These are phyloP conservation scores for Quercus gilva DNA, from an alignment of 306 rosid species.

Conservation along the genomic window DNA sequence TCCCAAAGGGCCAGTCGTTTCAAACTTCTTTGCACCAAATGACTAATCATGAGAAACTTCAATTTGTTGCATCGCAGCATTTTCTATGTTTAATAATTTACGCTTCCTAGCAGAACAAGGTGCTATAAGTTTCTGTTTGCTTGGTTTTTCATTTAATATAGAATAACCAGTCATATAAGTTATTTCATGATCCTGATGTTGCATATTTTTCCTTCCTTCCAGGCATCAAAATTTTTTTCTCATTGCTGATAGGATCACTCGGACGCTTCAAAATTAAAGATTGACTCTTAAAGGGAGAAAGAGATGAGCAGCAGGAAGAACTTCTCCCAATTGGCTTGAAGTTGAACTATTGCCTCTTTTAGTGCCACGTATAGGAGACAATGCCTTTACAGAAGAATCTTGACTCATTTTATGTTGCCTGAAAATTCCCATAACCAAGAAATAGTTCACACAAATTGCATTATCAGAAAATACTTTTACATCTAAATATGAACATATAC, in stretches of 20 bases:
- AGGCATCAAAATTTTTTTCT: slow-evolving; percentile 28
- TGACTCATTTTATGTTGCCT: slow-evolving; percentile 40
- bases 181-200: slow-evolving; percentile 33
- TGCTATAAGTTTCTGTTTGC: slow-evolving; percentile 21
- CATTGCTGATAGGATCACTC: slow-evolving; percentile 25
- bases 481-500: neutral
- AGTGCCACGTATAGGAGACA: slow-evolving; percentile 30
- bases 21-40: slow-evolving; percentile 30
- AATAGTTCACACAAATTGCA: slow-evolving; percentile 20
- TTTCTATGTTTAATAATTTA: slow-evolving; percentile 46
- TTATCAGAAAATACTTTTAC: slow-evolving; percentile 4
- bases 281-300: slow-evolving; percentile 44
- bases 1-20: slow-evolving; percentile 18
- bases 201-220: slow-evolving; percentile 36
- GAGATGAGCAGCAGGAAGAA: slow-evolving; percentile 76
- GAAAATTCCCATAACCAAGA: slow-evolving; percentile 36
- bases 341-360: slow-evolving; percentile 20
- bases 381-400: slow-evolving; percentile 34
- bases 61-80: slow-evolving; percentile 30
- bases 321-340: slow-evolving; percentile 39
- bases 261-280: slow-evolving; percentile 34
- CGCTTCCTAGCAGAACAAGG: slow-evolving; percentile 68
- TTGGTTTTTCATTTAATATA: slow-evolving; percentile 36
- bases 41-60: slow-evolving; percentile 38
- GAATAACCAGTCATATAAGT: slow-evolving; percentile 41